Conservation (phyloP, 306 rosid species). For the Fragaria iinumae region DNA sequence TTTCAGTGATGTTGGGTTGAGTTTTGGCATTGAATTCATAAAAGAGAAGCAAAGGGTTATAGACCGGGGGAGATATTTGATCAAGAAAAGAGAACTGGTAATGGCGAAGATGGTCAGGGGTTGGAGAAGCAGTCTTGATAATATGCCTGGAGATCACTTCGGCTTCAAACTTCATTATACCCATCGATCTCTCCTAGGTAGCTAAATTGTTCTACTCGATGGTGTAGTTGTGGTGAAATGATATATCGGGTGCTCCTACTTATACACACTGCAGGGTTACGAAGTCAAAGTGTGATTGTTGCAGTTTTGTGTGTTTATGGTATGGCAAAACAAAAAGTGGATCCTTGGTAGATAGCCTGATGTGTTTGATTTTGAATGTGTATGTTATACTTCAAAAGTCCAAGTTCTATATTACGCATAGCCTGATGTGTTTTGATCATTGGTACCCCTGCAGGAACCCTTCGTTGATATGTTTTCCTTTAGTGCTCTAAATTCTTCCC, state of each 20-base stretch:
- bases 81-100: slow-evolving; percentile 56
- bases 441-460: no score
- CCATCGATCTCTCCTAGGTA: neutral
- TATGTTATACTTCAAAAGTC: neutral
- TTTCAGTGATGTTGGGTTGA: slow-evolving; percentile 8
- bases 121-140: slow-evolving; percentile 46
- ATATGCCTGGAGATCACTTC: slow-evolving; percentile 35
- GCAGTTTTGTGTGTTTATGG: neutral
- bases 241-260: neutral
- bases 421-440: no score
- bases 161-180: neutral
- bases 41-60: slow-evolving; percentile 36
- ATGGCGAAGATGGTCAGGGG: slow-evolving; percentile 30
- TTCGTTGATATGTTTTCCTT: neutral
- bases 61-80: slow-evolving; percentile 44
- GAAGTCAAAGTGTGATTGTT: neutral
- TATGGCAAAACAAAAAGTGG: neutral
- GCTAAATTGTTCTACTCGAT: neutral
- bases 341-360: neutral
- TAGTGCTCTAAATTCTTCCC: neutral
- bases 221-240: neutral
- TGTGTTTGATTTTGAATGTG: neutral
- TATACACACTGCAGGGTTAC: neutral
- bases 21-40: slow-evolving; percentile 7
- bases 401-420: no score